These are phyloP conservation scores for Podaxis pistillaris DNA, from an alignment of 768 basidiomycete species.

Conservation along the genomic window DNA sequence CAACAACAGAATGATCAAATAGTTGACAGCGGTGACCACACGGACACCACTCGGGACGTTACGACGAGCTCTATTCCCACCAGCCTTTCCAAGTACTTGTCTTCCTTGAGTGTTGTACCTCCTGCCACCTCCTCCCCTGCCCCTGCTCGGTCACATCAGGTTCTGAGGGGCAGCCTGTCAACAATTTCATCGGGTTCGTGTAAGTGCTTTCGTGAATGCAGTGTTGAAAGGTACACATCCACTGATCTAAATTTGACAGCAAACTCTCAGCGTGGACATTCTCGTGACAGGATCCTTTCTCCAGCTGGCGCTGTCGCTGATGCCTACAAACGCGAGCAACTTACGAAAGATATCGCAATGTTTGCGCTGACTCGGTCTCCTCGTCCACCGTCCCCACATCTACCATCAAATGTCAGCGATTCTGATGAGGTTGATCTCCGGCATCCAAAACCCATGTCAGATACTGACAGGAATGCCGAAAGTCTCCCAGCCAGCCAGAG, in stretches of 20 bases:
- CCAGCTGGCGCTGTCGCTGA: slow-evolving; percentile 11
- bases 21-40: not conserved
- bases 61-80: not conserved
- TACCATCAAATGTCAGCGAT: not conserved
- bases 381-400: not conserved
- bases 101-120: not conserved
- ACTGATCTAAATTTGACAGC: not conserved
- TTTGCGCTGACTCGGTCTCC: not conserved
- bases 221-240: not conserved
- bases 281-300: slow-evolving; percentile 3
- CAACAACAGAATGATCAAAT: not conserved
- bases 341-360: not conserved
- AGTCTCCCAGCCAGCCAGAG: not conserved
- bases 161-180: not conserved
- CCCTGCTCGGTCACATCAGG: not conserved
- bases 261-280: not conserved
- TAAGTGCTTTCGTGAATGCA: not conserved
- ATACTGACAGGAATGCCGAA: not conserved
- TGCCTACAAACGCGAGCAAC: slow-evolving; percentile 8
- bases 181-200: slow-evolving; percentile 6
- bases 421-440: not conserved
- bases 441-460: not conserved
- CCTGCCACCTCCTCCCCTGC: not conserved
- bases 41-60: not conserved
- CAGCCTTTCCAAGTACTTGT: not conserved